These are phyloP conservation scores for Cercospora brassicicola DNA, from an alignment of 2,329 filamentous ascomycete species.

Conservation along the genomic window DNA sequence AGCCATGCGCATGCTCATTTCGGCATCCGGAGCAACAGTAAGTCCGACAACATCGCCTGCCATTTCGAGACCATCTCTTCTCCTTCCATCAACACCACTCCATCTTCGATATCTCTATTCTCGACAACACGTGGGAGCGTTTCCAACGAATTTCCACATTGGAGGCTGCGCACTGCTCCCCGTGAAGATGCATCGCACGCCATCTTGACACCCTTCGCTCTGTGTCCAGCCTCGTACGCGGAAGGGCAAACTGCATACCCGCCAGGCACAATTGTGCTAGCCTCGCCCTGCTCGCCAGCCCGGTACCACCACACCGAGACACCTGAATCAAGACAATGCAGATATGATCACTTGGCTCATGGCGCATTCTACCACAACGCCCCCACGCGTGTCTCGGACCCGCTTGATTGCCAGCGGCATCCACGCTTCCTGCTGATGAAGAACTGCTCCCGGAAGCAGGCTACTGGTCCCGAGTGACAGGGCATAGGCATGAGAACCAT, in stretches of 20 bases:
- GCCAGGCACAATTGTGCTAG: background rate
- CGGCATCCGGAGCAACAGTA: background rate
- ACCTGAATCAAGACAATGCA: background rate
- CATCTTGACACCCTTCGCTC: background rate
- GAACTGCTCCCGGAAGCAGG: constrained; percentile 1
- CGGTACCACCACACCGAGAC: background rate
- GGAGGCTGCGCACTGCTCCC: background rate
- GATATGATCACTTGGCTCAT: background rate
- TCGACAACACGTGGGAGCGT: background rate
- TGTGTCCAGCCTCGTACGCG: background rate
- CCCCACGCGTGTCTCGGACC: background rate
- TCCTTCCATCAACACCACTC: background rate
- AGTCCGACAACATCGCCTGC: background rate
- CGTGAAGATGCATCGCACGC: background rate
- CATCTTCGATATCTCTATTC: background rate
- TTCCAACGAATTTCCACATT: background rate
- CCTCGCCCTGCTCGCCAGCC: constrained; percentile 2
- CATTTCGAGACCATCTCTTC: background rate
- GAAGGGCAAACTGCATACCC: constrained; percentile 5
- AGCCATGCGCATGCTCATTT: too few species aligned
- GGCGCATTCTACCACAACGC: background rate
- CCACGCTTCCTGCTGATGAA: background rate
- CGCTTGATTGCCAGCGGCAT: background rate
- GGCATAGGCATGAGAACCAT: background rate
- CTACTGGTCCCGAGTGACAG: background rate